Base-by-base conservation (phyloP, 148 eudicot species). In the Mesembryanthemum crystallinum region DNA sequence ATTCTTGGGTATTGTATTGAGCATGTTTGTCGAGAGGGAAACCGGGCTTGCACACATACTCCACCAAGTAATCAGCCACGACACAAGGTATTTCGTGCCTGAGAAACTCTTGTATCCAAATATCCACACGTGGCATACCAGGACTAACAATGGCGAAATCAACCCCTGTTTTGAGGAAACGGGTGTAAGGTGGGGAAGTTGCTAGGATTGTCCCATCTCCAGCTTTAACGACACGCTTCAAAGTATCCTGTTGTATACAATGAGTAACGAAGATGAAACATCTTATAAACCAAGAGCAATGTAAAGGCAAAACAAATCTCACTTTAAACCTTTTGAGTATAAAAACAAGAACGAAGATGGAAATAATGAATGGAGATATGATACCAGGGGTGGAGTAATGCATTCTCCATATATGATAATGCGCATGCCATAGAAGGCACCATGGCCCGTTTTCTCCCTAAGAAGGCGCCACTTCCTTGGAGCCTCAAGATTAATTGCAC, bases 401-500 rank as follows among this genome's bases (percentile, higher is more conserved):
- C 98, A 95, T 76, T 95, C 99, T 61, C 99, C 99, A 69, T 92
- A 95, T 47, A 95, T 80, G 71, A 95, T 67, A 28, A 95, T 73
- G 24, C 83, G 85, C 99, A 92, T 89, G 76, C 97, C 97, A 78
- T 89, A 83, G 76, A 95, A 86, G 58, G 96, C 99, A 45, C 99
- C 97, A 81, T 95, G 97, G 43, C 97, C 97, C 1, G 97, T 95
- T 82, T 75, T 92, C 88, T 89, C 91, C 73, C 87, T 88, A 72
- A 92, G 74, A 73, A 92, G 94, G 13, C 99, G 96, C 99, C 99
- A 95, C 80, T 91, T 95, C 76, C 99, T 89, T 58, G 99, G 99
- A 74, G 97, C 96, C 81, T 89, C 94, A 21, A 92, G 80, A 82
- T 85, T 91, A 37, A 95, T 95, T 37, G 92, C 83, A 43, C 92